Evolutionary conservation across 2,329 filamentous ascomycete genomes (phyloP).

Genomic region (Aspergillus sp.): DNA sequence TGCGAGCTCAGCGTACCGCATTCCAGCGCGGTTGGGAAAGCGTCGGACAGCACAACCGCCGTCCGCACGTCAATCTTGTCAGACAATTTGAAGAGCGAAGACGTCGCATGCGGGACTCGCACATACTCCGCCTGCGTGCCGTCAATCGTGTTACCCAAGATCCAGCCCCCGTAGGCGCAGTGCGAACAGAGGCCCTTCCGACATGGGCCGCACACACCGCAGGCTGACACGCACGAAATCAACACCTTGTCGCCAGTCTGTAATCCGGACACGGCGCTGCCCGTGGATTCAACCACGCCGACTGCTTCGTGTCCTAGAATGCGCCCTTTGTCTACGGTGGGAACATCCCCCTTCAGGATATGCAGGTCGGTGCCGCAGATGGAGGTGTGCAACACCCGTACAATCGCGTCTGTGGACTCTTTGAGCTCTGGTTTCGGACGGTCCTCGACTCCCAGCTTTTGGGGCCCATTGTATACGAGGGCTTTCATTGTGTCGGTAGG

Average conservation of each 20-base stretch:
- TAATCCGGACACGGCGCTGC: conserved; percentile 49
- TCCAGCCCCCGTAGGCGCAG: conserved; percentile 55
- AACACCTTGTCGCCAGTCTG: conserved; percentile 53
- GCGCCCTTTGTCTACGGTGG: conserved; percentile 43
- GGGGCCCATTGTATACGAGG: conserved; percentile 42
- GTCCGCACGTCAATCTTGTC: background rate
- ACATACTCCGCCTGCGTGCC: conserved; percentile 57
- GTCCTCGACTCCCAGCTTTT: conserved; percentile 39
- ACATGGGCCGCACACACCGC: conserved; percentile 52
- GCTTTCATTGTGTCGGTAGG: conserved; percentile 41
- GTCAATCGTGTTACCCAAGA: conserved; percentile 52
- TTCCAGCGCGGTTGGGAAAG: background rate
- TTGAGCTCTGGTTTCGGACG: conserved; percentile 43
- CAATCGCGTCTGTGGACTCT: conserved; percentile 49
- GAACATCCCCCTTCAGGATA: conserved; percentile 54
- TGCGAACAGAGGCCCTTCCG: conserved; percentile 51
- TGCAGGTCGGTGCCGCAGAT: conserved; percentile 59
- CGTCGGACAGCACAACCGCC: background rate
- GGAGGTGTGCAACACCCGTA: conserved; percentile 48
- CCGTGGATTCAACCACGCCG: conserved; percentile 48
- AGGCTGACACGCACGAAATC: conserved; percentile 51
- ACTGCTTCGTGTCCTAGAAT: conserved; percentile 55
- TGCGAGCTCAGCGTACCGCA: background rate
- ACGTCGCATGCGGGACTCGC: conserved; percentile 50
- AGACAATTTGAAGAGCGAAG: conserved; percentile 34